phyloP scores from a whole-genome alignment of 1,284 basidiomycete genomes.

The Grifola frondosa region DNA sequence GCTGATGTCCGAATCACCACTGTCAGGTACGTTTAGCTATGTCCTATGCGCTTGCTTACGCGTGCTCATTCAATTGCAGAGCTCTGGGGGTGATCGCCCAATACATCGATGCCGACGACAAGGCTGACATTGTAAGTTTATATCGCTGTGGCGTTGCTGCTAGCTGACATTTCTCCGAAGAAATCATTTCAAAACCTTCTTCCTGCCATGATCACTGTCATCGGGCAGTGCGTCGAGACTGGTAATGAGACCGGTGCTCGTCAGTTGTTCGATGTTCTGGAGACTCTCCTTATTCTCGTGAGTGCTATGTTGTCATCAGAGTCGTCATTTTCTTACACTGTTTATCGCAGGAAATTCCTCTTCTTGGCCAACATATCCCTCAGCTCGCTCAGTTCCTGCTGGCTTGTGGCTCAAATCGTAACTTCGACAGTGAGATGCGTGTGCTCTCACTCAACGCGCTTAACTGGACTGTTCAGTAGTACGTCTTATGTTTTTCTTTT shows the following conservation, averaged over 20 bases:
- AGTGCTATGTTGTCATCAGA: conserved; percentile 25
- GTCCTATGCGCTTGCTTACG: conserved; percentile 1
- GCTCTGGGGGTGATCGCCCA: conserved; percentile 92
- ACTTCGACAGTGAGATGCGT: conserved; percentile 81
- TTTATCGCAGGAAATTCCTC: conserved; percentile 78
- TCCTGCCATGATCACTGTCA: conserved; percentile 88
- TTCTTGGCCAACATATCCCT: conserved; percentile 87
- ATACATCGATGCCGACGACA: conserved; percentile 89
- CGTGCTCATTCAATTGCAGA: conserved; percentile 40
- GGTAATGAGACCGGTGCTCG: conserved; percentile 84
- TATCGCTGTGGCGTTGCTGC: background rate
- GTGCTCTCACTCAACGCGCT: conserved; percentile 93
- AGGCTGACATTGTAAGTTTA: conserved; percentile 75
- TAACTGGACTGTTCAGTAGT: conserved; percentile 96
- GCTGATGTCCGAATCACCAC: conserved; percentile 92
- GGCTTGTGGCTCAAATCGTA: conserved; percentile 78
- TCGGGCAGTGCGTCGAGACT: conserved; percentile 84
- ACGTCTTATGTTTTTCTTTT: conserved; percentile 26
- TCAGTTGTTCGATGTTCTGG: conserved; percentile 93
- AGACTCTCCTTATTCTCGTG: conserved; percentile 91
- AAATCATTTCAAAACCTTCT: conserved; percentile 90
- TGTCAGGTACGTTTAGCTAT: conserved; percentile 54
- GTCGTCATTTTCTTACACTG: background rate
- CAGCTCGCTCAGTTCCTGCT: conserved; percentile 92
- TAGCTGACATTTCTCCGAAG: conserved; percentile 36